Percentiles rank a stretch among this genome's conserved stretches.
phyloP scores from a whole-genome alignment of 2,329 filamentous ascomycete genomes.

The Helotiales sp. region DNA sequence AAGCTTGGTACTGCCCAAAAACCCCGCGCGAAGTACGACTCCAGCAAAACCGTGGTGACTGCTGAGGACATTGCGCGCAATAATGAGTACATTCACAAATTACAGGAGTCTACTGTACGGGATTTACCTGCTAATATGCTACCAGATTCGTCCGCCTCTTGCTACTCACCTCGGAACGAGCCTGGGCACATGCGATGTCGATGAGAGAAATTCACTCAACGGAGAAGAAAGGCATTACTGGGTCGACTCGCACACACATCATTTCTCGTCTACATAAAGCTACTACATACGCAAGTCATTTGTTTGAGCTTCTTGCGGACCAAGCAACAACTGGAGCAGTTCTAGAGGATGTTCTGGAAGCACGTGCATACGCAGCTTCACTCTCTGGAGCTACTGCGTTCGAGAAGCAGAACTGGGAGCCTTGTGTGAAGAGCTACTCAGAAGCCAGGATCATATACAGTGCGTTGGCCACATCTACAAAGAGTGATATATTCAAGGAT shows the following conservation, averaged over 20 bases:
- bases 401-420: constrained; percentile 86
- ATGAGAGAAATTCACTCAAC: constrained; percentile 84
- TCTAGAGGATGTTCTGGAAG: constrained; percentile 78
- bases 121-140: constrained; percentile 22
- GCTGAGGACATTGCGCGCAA: constrained; percentile 76
- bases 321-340: constrained; percentile 66
- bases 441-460: constrained; percentile 82
- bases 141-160: constrained; percentile 76
- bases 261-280: constrained; percentile 87
- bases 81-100: constrained; percentile 66
- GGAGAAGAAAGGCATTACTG: constrained; percentile 78
- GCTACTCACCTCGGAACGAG: constrained; percentile 84
- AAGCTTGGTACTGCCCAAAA: constrained; percentile 83
- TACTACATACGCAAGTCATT: constrained; percentile 67
- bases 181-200: constrained; percentile 95
- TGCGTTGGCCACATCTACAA: constrained; percentile 68
- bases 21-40: constrained; percentile 83
- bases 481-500: constrained; percentile 83
- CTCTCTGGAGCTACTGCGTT: constrained; percentile 79
- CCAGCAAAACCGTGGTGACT: constrained; percentile 68
- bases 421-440: constrained; percentile 77
- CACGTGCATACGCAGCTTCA: constrained; percentile 79
- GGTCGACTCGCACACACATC: constrained; percentile 84
- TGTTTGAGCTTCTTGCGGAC: constrained; percentile 71
- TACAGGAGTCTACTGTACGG: background rate